Evolutionary conservation across 73 alveolate genomes (phyloP).

Genomic region (Durusdinium trenchii): DNA sequence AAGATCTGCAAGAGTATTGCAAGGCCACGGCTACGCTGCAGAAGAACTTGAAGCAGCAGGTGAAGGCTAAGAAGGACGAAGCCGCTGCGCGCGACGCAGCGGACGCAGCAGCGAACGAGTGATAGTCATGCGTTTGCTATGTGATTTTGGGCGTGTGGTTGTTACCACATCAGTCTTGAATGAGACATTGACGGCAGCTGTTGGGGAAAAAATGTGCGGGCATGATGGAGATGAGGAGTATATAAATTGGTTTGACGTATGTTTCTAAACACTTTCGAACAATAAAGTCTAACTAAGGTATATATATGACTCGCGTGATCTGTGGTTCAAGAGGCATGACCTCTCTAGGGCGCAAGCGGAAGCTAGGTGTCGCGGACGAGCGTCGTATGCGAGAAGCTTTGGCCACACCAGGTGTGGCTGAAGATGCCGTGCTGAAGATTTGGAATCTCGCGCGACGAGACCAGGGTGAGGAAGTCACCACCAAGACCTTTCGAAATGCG

Average conservation of each 20-base stretch:
- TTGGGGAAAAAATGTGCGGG: neutral
- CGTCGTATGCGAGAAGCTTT: neutral
- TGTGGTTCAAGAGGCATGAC: neutral
- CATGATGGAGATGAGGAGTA: neutral
- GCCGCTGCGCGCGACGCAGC: neutral
- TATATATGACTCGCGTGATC: neutral
- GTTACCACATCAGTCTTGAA: neutral
- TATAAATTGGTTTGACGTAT: neutral
- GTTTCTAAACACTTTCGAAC: neutral
- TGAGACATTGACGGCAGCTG: neutral
- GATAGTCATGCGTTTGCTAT: neutral
- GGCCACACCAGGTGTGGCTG: neutral
- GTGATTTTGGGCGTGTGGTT: neutral
- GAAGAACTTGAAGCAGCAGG: neutral
- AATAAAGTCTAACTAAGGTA: too few species aligned
- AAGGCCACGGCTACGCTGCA: neutral
- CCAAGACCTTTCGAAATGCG: too few species aligned
- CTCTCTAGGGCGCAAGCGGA: neutral
- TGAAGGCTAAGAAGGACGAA: neutral
- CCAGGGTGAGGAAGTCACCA: neutral
- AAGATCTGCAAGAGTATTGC: neutral
- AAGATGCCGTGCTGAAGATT: neutral
- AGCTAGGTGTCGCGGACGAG: neutral
- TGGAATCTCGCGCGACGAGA: neutral
- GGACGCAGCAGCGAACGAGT: neutral